phyloP scores from a whole-genome alignment of 257 asterid genomes.

The Anisodus acutangulus region DNA sequence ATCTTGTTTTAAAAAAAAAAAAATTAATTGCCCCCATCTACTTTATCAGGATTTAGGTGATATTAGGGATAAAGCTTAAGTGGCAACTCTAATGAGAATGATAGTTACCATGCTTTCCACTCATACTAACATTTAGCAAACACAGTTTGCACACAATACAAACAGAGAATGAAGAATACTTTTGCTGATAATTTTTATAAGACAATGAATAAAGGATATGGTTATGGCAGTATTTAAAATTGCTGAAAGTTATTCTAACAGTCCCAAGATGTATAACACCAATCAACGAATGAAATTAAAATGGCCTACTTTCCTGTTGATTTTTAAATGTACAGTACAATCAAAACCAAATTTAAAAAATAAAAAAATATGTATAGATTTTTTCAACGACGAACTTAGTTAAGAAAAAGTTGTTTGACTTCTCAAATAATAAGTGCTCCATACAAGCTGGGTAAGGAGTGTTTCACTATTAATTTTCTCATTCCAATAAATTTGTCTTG shows the following conservation, averaged over 20 bases:
- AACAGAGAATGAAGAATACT: not conserved
- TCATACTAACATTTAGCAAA: slow-evolving; percentile 4
- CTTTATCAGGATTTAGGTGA: not conserved
- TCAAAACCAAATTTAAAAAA: not conserved
- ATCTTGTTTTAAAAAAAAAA: not conserved
- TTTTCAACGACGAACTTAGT: not conserved
- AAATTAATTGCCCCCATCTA: not conserved
- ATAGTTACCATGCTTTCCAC: slow-evolving; percentile 1
- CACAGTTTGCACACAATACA: slow-evolving; percentile 6
- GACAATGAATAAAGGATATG: slow-evolving; percentile 2
- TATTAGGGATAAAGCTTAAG: not conserved
- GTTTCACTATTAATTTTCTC: not conserved
- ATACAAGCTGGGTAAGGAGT: not conserved
- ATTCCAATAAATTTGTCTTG: slow-evolving; percentile 9
- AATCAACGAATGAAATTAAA: not conserved
- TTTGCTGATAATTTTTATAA: not conserved
- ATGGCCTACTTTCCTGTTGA: not conserved
- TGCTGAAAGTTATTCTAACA: not conserved
- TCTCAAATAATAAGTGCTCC: not conserved
- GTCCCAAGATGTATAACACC: not conserved
- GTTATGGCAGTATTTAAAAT: not conserved
- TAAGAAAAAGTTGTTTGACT: slow-evolving; percentile 15
- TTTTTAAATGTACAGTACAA: not conserved
- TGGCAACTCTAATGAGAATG: slow-evolving; percentile 2
- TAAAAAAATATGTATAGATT: not conserved